Base-by-base conservation (phyloP, 2,329 filamentous ascomycete genomes). In the Aspergillus terreus region DNA sequence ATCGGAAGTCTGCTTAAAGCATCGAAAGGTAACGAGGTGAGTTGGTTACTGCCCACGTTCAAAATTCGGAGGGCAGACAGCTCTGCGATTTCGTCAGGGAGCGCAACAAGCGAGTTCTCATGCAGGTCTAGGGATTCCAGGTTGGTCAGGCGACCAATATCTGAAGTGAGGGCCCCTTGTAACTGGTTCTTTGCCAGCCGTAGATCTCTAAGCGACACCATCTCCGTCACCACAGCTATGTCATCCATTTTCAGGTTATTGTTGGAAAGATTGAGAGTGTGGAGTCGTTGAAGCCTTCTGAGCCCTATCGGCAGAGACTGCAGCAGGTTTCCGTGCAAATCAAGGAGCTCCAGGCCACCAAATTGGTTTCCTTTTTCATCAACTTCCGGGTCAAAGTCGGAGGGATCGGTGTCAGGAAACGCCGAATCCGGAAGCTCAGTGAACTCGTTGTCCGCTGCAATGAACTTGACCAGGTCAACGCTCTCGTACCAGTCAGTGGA, bases 371-470 rank as follows among this genome's bases (percentile, higher is more conserved):
- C 87, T 52, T 79, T 78, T 4, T 78, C 77, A 36, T 88, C 81
- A n/a, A 87, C 84, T 15, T 87, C 82, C 27, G 84, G 80, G 6
- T 82, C 78, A 36, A 83, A 68, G 15, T 81, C 76, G 38, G 80
- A 72, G 9, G 78, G 75, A 0, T 81, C 78, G 33, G 70, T 61
- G 60, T 96, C 91, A 0, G 92, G 92, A 60, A 97, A 96, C 15
- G 91, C 76, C 2, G 77, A 74, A 15, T 94, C 88, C 2, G 84
- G 81, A 32, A 97, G 77, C 30, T 78, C 76, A 62, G 89, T 84
- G 44, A 99, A 71, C 63, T 96, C 89, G 63, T 99, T 97, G 64
- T 96, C 91, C 7, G 92, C 91, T 5, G 88, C 91, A 57, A 94
- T 83, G 46, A 97, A 84, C 54, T 87, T 84, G 1, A 86, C 87